A percentile compares a stretch with the other conserved stretches of the same genome.
phyloP scores from a whole-genome alignment of 1,284 basidiomycete species.

The Fomes fomentarius region DNA sequence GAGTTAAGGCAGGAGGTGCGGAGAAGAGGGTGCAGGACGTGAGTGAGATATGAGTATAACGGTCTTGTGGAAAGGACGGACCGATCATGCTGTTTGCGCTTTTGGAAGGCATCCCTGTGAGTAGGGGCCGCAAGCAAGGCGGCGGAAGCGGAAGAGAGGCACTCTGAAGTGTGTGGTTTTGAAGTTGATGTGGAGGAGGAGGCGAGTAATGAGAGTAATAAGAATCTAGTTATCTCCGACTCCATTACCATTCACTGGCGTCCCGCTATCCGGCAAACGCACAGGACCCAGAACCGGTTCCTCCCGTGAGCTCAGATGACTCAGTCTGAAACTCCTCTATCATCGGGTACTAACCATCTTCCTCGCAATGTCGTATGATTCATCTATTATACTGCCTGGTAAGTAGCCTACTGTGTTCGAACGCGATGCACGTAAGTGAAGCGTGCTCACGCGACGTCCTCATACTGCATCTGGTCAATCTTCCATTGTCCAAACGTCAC shows the following conservation, averaged over 20 bases:
- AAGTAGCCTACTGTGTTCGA: too few species aligned
- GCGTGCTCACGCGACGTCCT: too few species aligned
- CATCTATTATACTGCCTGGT: too few species aligned
- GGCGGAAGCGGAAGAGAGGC: constrained; percentile 9
- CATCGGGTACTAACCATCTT: background rate
- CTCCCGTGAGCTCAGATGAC: constrained; percentile 1
- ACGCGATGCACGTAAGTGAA: too few species aligned
- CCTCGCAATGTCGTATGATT: too few species aligned
- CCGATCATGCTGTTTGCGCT: constrained; percentile 79
- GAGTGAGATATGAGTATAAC: background rate
- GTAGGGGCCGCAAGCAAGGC: constrained; percentile 57
- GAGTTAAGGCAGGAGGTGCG: constrained; percentile 5
- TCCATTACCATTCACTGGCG: too few species aligned
- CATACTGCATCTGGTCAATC: too few species aligned
- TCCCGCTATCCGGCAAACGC: too few species aligned
- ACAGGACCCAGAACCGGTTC: constrained; percentile 1
- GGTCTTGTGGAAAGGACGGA: constrained; percentile 31
- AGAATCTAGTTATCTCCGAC: background rate
- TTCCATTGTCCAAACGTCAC: too few species aligned
- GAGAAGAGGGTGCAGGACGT: constrained; percentile 12
- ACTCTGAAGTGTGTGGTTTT: constrained; percentile 9
- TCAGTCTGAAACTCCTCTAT: background rate
- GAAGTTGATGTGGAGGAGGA: constrained; percentile 4
- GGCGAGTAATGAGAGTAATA: background rate
- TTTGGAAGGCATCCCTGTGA: constrained; percentile 64